Conservation (phyloP, 1,284 basidiomycete genomes). For the Amylostereum areolatum region DNA sequence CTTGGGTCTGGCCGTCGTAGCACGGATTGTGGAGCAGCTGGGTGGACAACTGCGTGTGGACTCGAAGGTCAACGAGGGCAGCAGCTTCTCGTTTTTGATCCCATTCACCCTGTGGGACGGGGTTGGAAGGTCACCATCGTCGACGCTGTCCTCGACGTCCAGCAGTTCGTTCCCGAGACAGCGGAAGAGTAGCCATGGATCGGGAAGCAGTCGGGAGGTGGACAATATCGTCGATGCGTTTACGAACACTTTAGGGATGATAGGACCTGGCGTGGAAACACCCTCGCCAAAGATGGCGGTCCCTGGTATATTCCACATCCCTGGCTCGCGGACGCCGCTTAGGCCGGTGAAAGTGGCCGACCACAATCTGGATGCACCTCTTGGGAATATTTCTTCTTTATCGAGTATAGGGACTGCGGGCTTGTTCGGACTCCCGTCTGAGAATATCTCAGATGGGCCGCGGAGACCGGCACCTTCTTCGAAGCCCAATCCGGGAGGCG, state of each 20-base stretch:
- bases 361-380: constrained; percentile 23
- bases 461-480: constrained; percentile 1
- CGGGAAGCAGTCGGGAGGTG: constrained; percentile 36
- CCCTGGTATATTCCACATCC: constrained; percentile 26
- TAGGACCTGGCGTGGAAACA: constrained; percentile 1
- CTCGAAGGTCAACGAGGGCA: constrained; percentile 65
- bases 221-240: constrained; percentile 67
- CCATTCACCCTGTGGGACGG: constrained; percentile 42
- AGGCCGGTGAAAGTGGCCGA: constrained; percentile 37
- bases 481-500: constrained; percentile 6
- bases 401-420: too few species aligned
- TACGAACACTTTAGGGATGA: constrained; percentile 29
- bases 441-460: constrained; percentile 2
- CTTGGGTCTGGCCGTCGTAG: constrained; percentile 76
- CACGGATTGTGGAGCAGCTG: constrained; percentile 78
- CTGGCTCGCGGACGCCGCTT: constrained; percentile 30
- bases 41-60: constrained; percentile 79
- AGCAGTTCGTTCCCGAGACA: constrained; percentile 3
- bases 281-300: constrained; percentile 5
- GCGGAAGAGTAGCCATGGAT: constrained; percentile 12
- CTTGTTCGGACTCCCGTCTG: not conserved
- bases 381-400: too few species aligned
- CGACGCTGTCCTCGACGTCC: constrained; percentile 10
- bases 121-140: constrained; percentile 6
- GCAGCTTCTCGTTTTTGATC: constrained; percentile 67